These are phyloP conservation scores for Capsicum baccatum DNA, from an alignment of 257 asterid genomes.

Conservation along the genomic window DNA sequence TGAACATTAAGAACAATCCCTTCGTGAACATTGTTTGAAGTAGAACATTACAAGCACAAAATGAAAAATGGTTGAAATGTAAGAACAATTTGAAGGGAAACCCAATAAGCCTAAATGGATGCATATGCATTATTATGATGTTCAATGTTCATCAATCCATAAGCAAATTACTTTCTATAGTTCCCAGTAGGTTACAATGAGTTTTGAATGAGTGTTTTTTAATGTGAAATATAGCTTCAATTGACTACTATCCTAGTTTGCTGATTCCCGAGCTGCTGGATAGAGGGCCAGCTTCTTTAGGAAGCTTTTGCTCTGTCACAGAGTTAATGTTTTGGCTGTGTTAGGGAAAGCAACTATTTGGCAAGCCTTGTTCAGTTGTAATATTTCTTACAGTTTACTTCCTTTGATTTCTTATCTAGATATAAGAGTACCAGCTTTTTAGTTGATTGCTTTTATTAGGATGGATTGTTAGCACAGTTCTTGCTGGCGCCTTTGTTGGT, in stretches of 20 bases:
- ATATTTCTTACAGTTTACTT: conserved; percentile 14
- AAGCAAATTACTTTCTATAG: background rate
- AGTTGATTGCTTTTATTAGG: conserved; percentile 51
- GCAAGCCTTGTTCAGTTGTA: conserved; percentile 8
- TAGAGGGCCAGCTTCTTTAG: background rate
- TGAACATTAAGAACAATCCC: conserved; percentile 3
- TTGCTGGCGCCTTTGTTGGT: conserved; percentile 97
- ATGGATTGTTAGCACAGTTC: conserved; percentile 94
- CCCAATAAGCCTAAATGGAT: background rate
- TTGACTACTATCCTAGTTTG: background rate
- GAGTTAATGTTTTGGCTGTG: conserved; percentile 1
- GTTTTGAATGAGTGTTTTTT: conserved; percentile 33
- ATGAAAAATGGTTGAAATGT: background rate
- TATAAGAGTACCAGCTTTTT: conserved; percentile 1
- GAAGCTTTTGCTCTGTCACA: conserved; percentile 21
- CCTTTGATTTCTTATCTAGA: conserved; percentile 5
- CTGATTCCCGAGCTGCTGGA: background rate
- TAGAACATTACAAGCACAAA: background rate
- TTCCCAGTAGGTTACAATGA: conserved; percentile 24
- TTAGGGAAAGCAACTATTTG: background rate
- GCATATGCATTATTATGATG: background rate
- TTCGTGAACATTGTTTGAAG: background rate
- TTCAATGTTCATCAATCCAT: conserved; percentile 10
- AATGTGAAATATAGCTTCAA: background rate
- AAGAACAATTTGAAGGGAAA: background rate